A percentile compares a stretch with the other conserved stretches of the same genome.
phyloP scores from a whole-genome alignment of 306 rosid genomes.

The Cucurbita ficifolia region DNA sequence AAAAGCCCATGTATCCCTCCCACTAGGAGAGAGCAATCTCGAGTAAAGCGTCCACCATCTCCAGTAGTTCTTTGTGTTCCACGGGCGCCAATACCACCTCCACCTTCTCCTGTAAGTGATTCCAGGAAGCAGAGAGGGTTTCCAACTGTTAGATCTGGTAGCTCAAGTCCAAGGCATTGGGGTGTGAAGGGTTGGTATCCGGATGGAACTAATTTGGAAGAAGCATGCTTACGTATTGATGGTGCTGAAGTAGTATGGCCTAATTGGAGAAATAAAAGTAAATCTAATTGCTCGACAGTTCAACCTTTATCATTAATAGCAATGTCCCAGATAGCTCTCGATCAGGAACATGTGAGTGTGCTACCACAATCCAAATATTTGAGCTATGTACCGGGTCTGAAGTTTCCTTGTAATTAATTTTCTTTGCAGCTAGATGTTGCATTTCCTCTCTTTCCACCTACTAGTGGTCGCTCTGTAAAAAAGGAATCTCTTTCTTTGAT shows the following conservation, averaged over 20 bases:
- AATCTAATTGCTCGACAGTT: conserved; percentile 54
- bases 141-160: conserved; percentile 91
- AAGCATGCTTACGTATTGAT: conserved; percentile 63
- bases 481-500: conserved; percentile 43
- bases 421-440: conserved; percentile 81
- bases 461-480: conserved; percentile 39
- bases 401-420: conserved; percentile 5
- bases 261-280: conserved; percentile 65
- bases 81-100: conserved; percentile 77
- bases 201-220: conserved; percentile 81
- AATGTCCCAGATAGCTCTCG: conserved; percentile 75
- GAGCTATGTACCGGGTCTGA: neutral
- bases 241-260: conserved; percentile 99
- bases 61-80: conserved; percentile 89
- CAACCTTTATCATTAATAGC: conserved; percentile 87
- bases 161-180: conserved; percentile 98
- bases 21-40: conserved; percentile 71
- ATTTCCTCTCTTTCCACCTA: conserved; percentile 62
- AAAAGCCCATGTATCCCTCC: conserved; percentile 85
- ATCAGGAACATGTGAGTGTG: conserved; percentile 76
- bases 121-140: conserved; percentile 81
- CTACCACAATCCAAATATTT: neutral
- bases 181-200: conserved; percentile 91
- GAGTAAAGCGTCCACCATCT: conserved; percentile 82
- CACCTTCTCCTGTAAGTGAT: conserved; percentile 79